phyloP scores from a whole-genome alignment of 805 yeast species.

The Candida multigemmis region DNA sequence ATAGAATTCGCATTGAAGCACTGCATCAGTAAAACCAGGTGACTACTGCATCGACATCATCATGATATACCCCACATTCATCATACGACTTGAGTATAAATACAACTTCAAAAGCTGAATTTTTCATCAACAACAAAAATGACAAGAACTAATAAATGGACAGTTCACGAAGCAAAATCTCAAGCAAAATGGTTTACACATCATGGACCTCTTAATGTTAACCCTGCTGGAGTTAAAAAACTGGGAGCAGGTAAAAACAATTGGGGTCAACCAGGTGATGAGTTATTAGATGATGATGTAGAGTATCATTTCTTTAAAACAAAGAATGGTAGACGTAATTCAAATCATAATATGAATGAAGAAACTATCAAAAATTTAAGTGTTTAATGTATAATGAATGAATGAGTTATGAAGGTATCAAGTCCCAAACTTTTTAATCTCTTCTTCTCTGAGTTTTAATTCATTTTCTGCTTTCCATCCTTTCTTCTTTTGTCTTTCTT shows the following conservation, averaged over 20 bases:
- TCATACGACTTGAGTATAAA: too few species aligned
- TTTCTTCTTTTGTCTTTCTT: conserved; percentile 79
- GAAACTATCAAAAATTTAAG: conserved; percentile 10
- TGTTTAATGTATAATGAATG: background rate
- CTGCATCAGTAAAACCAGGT: too few species aligned
- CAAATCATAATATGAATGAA: conserved; percentile 28
- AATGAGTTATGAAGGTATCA: background rate
- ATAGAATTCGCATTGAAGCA: too few species aligned
- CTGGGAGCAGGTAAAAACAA: conserved; percentile 80
- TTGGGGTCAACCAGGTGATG: conserved; percentile 84
- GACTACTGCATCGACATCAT: too few species aligned
- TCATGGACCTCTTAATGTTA: conserved; percentile 56
- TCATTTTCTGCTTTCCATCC: conserved; percentile 64
- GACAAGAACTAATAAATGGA: conserved; percentile 80
- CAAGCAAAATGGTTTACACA: conserved; percentile 73
- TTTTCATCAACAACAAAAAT: conserved; percentile 25
- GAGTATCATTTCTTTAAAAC: conserved; percentile 9
- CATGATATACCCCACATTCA: too few species aligned
- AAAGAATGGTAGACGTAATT: conserved; percentile 25
- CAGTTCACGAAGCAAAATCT: conserved; percentile 49
- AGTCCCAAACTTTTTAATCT: conserved; percentile 1
- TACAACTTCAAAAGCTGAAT: too few species aligned
- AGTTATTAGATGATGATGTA: conserved; percentile 52
- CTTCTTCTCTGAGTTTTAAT: conserved; percentile 15
- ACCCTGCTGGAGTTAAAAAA: conserved; percentile 74